Conservation (phyloP, 2,329 filamentous ascomycete genomes). For the Coniochaeta ligniaria region DNA sequence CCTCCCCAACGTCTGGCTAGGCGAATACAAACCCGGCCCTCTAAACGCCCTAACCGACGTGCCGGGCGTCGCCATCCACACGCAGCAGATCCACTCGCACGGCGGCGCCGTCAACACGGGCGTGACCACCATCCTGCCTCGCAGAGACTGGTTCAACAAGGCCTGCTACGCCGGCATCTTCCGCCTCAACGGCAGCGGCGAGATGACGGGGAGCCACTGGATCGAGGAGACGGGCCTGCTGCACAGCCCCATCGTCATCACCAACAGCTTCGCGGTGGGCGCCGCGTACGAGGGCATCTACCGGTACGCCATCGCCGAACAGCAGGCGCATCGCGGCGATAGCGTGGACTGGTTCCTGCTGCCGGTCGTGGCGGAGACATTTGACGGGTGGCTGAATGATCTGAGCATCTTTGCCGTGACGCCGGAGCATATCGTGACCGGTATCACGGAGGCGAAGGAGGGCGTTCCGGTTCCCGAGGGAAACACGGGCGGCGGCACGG, state of each 20-base stretch:
- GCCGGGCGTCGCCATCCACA: slow-evolving; percentile 37
- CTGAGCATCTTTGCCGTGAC: slow-evolving; percentile 46
- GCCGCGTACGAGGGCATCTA: slow-evolving; percentile 52
- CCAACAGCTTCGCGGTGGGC: slow-evolving; percentile 50
- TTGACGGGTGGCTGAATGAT: slow-evolving; percentile 55
- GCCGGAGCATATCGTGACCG: slow-evolving; percentile 43
- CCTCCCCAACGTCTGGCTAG: slow-evolving; percentile 34
- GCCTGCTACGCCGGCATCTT: slow-evolving; percentile 45
- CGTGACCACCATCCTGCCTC: slow-evolving; percentile 41
- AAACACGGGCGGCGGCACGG: slow-evolving; percentile 59
- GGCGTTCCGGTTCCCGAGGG: slow-evolving; percentile 49
- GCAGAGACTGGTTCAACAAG: slow-evolving; percentile 33
- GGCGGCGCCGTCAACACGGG: slow-evolving; percentile 33
- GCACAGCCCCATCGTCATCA: slow-evolving; percentile 52
- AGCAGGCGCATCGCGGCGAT: slow-evolving; percentile 31
- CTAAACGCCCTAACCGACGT: slow-evolving; percentile 46
- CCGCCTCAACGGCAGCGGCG: slow-evolving; percentile 57
- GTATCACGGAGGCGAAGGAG: slow-evolving; percentile 42
- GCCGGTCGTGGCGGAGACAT: slow-evolving; percentile 57
- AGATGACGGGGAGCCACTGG: slow-evolving; percentile 55
- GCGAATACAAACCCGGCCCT: slow-evolving; percentile 32
- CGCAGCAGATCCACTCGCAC: slow-evolving; percentile 29
- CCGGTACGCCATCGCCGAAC: slow-evolving; percentile 43
- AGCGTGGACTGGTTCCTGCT: slow-evolving; percentile 45
- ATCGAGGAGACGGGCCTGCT: slow-evolving; percentile 54